These are phyloP conservation scores for Nymphaea thermarum DNA, from an alignment of 164 flowering plant species.

Conservation along the genomic window DNA sequence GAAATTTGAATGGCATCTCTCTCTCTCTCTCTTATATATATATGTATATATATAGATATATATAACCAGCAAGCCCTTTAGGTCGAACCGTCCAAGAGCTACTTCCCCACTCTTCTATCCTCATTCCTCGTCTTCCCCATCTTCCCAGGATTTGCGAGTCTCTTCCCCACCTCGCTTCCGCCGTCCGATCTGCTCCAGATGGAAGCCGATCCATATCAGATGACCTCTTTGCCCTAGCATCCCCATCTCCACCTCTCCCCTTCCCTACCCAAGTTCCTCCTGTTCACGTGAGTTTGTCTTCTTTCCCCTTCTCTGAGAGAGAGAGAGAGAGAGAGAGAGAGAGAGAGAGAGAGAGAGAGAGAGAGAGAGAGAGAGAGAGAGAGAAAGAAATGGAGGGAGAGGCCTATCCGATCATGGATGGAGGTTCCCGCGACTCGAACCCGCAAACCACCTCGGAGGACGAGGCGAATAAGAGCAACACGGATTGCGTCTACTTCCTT, in stretches of 20 bases:
- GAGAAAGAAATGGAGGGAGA: neutral
- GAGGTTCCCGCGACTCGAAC: constrained; percentile 10
- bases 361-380: neutral
- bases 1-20: neutral
- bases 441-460: constrained; percentile 32
- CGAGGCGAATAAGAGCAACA: constrained; percentile 55
- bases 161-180: neutral
- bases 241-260: neutral
- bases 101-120: neutral
- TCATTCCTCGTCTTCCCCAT: neutral
- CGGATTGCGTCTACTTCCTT: constrained; percentile 87
- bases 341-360: neutral
- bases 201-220: neutral
- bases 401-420: constrained; percentile 9
- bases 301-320: neutral
- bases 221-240: neutral
- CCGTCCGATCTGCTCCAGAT: neutral
- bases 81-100: neutral
- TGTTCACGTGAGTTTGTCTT: no score
- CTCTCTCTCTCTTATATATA: neutral
- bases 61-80: neutral
- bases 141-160: neutral
- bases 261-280: neutral
- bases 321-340: neutral
- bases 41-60: no score